Conservation (phyloP, 129 eudicot species). For the Flaveria brownii region DNA sequence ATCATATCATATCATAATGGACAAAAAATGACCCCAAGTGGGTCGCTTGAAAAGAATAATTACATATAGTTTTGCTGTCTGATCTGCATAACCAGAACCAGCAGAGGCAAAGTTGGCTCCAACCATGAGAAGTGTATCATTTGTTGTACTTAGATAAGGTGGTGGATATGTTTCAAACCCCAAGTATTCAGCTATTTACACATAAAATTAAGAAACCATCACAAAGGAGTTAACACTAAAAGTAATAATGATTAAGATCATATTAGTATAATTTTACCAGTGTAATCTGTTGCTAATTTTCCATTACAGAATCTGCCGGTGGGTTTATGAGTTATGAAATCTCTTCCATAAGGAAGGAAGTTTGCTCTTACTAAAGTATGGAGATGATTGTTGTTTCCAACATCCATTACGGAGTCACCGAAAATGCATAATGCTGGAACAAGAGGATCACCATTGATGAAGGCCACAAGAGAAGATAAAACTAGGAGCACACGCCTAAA, state of each 20-base stretch:
- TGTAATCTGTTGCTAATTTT: constrained; percentile 72
- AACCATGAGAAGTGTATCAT: constrained; percentile 41
- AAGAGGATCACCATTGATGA: constrained; percentile 51
- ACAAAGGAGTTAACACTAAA: background rate
- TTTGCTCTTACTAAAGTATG: constrained; percentile 62
- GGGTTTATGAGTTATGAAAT: constrained; percentile 59
- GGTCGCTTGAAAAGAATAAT: background rate
- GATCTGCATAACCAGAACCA: constrained; percentile 70
- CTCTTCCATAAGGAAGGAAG: constrained; percentile 90
- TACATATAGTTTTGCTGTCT: constrained; percentile 63
- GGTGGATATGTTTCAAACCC: constrained; percentile 54
- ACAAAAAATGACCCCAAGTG: too few relatives aligned
- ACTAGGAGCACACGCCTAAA: constrained; percentile 19
- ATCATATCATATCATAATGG: background rate
- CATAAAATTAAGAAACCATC: background rate
- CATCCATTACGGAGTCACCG: constrained; percentile 80
- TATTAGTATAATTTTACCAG: constrained; percentile 39
- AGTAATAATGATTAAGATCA: background rate
- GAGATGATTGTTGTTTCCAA: constrained; percentile 76
- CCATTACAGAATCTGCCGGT: constrained; percentile 94
- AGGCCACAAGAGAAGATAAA: background rate
- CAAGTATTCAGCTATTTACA: constrained; percentile 23
- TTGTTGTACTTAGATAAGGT: constrained; percentile 59
- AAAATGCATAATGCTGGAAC: constrained; percentile 78
- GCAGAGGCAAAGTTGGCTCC: constrained; percentile 92